Evolutionary conservation across 352 stramenopile genomes (phyloP).

Genomic region (Phytopythium litorale): DNA sequence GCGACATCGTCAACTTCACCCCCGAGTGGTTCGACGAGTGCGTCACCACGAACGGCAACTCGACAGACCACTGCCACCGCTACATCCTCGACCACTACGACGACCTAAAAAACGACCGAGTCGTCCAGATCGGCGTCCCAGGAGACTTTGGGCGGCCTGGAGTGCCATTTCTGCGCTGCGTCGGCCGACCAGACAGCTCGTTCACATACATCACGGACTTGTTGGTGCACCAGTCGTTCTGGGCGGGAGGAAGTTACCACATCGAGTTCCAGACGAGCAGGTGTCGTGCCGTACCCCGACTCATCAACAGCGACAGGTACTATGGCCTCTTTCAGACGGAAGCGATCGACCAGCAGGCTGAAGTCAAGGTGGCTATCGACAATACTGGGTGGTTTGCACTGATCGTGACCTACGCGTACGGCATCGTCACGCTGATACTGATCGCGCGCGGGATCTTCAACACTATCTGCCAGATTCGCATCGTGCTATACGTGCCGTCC

Average conservation of each 20-base stretch:
- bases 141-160: slow-evolving; percentile 39
- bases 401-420: slow-evolving; percentile 37
- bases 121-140: slow-evolving; percentile 31
- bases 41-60: slow-evolving; percentile 19
- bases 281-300: slow-evolving; percentile 33
- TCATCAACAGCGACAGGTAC: slow-evolving; percentile 35
- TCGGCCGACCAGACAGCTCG: slow-evolving; percentile 23
- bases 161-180: slow-evolving; percentile 46
- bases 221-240: slow-evolving; percentile 54
- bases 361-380: slow-evolving; percentile 41
- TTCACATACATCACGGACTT: slow-evolving; percentile 64
- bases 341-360: slow-evolving; percentile 28
- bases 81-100: slow-evolving; percentile 58
- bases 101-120: slow-evolving; percentile 20
- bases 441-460: slow-evolving; percentile 49
- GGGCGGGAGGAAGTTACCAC: slow-evolving; percentile 43
- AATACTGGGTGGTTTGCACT: slow-evolving; percentile 35
- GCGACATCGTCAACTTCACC: slow-evolving; percentile 36
- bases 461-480: slow-evolving; percentile 28
- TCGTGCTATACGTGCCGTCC: slow-evolving; percentile 40
- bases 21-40: slow-evolving; percentile 40
- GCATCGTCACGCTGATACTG: slow-evolving; percentile 43
- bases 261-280: slow-evolving; percentile 57
- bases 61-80: slow-evolving; percentile 25
- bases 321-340: slow-evolving; percentile 47